Evolutionary conservation across 1,139 yeast species (phyloP), one percentile per base, ranked within the genome.

Genomic region (Blastobotrys petasosporus): DNA sequence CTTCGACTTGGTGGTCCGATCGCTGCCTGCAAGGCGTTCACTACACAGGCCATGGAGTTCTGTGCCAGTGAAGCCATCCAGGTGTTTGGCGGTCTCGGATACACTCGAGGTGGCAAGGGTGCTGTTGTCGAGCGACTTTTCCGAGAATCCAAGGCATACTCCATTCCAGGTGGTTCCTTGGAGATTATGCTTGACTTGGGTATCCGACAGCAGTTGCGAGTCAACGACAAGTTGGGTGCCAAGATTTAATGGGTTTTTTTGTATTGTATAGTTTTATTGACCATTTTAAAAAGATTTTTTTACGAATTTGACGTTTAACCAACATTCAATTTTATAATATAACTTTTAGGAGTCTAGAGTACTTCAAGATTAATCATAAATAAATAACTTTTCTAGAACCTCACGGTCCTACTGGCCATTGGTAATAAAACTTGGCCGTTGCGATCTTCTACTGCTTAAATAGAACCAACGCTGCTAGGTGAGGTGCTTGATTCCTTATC

Each of bases 11-110:
- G 74, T 33, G 74, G 74, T n/a, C 64, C 68, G 44, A 69, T 70
- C 48, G 74, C 74, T 30, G 72, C 71, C 13, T 58, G 63, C 53
- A 69, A 69, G 58, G 74, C 73, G n/a, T 63, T 64, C 48, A 52
- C 67, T 39, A 68, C 73, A 12, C 71, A 67, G 54, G 60, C 67
- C 15, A 58, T 69, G 53, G 74, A 69, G 56, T 62, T 58, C 51
- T 69, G 72, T 51, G 73, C 73, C 17, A 64, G 74, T 28, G 74
- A 70, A 48, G 73, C 73, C 1, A 62, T 72, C 9, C 74, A 69
- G 57, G 66, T 69, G 54, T 70, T 68, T 54, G 74, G 74, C 36
- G 74, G 74, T 33, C 61, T 69, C 16, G 56, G 72, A n/a, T 70
- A 69, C 56, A 67, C 72, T 44, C 66, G 66, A 20, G 74, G 74